Percentiles rank a stretch among this genome's conserved stretches.
Conservation (phyloP, 2,329 filamentous ascomycete species). For the Penicillium frequentans region DNA sequence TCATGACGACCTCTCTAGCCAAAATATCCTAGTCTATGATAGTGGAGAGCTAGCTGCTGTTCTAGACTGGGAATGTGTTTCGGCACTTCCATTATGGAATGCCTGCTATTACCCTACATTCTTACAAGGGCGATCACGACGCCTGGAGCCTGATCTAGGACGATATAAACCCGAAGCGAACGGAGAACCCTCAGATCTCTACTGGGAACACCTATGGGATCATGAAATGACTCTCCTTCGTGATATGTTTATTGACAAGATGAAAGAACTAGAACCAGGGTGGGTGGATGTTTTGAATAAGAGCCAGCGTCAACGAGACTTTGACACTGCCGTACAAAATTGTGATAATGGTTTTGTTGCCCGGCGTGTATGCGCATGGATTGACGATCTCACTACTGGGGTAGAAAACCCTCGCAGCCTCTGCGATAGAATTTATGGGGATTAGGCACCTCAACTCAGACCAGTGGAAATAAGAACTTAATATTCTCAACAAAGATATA, state of each 20-base stretch:
- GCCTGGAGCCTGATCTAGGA: conserved; percentile 5
- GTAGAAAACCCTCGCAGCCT: conserved; percentile 46
- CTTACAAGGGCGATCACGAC: conserved; percentile 2
- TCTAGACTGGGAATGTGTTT: conserved; percentile 22
- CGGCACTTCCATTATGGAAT: conserved; percentile 17
- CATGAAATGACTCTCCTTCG: conserved; percentile 17
- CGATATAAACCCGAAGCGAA: neutral
- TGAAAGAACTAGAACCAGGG: conserved; percentile 12
- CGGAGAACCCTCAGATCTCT: conserved; percentile 6
- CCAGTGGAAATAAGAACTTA: too few species aligned
- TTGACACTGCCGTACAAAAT: conserved; percentile 10
- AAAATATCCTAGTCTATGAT: conserved; percentile 18
- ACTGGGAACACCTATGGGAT: conserved; percentile 15
- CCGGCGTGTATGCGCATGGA: conserved; percentile 9
- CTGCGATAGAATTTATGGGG: conserved; percentile 49
- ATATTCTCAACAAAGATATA: too few species aligned
- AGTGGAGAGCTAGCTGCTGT: conserved; percentile 11
- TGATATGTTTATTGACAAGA: conserved; percentile 13
- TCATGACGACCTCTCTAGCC: conserved; percentile 14
- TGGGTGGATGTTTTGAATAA: conserved; percentile 8
- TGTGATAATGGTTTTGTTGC: conserved; percentile 8
- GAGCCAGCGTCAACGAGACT: conserved; percentile 12
- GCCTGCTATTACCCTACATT: conserved; percentile 13
- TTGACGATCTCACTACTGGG: conserved; percentile 37
- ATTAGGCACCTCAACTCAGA: neutral